Conservation (phyloP, 768 basidiomycete species). For the Tulasnella sp. region DNA sequence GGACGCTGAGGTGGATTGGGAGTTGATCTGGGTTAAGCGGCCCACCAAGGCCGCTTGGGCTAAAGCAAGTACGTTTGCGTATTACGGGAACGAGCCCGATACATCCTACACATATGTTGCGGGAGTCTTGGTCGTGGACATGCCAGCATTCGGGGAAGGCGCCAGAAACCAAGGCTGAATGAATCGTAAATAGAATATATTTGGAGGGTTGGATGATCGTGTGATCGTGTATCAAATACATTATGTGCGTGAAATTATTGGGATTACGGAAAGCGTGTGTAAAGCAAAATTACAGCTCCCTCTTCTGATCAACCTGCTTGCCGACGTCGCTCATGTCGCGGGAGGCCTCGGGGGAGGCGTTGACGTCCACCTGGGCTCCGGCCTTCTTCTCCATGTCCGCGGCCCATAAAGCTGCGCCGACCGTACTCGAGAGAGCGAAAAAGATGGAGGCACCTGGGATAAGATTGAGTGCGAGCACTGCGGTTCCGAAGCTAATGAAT, state of each 20-base stretch:
- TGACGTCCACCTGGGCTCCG: constrained; percentile 3
- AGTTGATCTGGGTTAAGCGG: constrained; percentile 16
- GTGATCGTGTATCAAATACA: neutral
- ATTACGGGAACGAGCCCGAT: constrained; percentile 15
- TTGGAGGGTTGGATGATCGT: neutral
- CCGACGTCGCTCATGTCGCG: constrained; percentile 14
- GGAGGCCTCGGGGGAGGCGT: constrained; percentile 13
- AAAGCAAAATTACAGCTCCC: neutral
- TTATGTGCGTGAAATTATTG: neutral
- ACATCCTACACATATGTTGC: neutral
- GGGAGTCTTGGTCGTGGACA: neutral
- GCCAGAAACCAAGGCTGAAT: neutral
- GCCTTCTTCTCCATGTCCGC: constrained; percentile 52
- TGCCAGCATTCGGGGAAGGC: neutral
- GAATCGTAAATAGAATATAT: neutral
- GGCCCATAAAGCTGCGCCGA: constrained; percentile 72
- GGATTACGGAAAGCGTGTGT: neutral
- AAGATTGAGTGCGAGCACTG: constrained; percentile 56
- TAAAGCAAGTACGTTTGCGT: neutral
- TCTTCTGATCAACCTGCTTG: constrained; percentile 15
- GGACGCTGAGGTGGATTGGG: neutral
- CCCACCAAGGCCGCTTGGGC: neutral
- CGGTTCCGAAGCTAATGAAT: constrained; percentile 53
- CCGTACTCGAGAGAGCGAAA: constrained; percentile 58
- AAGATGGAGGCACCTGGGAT: constrained; percentile 57